Percentiles rank a stretch among this genome's conserved stretches.
Conservation (phyloP, 768 basidiomycete species). For the Mycena latifolia region DNA sequence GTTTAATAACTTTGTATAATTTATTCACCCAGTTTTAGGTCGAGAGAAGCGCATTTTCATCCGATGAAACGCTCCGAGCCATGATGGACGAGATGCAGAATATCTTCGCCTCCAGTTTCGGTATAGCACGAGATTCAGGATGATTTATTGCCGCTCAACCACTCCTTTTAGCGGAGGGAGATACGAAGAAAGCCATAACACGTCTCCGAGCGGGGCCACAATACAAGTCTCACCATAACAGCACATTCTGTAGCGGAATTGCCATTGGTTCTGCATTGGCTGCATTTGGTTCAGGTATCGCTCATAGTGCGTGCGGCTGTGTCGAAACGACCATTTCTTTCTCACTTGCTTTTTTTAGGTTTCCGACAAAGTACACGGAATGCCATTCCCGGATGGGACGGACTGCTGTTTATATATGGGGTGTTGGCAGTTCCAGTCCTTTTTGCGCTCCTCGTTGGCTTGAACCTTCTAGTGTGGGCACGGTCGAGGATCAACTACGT, state of each 20-base stretch:
- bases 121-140: slow-evolving; percentile 56
- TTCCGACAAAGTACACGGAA: slow-evolving; percentile 64
- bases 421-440: slow-evolving; percentile 79
- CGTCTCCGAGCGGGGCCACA: slow-evolving; percentile 68
- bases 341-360: slow-evolving; percentile 50
- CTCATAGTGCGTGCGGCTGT: slow-evolving; percentile 65
- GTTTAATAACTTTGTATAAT: not conserved
- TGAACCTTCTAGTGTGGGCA: slow-evolving; percentile 87
- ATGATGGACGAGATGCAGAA: slow-evolving; percentile 86
- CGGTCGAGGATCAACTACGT: slow-evolving; percentile 87
- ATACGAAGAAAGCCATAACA: slow-evolving; percentile 80
- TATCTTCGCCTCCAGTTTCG: slow-evolving; percentile 81
- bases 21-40: slow-evolving; percentile 56
- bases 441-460: slow-evolving; percentile 81
- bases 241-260: slow-evolving; percentile 80
- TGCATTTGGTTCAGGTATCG: slow-evolving; percentile 72
- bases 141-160: not conserved
- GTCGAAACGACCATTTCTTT: not conserved
- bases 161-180: slow-evolving; percentile 61
- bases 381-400: slow-evolving; percentile 77
- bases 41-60: slow-evolving; percentile 76
- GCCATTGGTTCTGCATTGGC: slow-evolving; percentile 80
- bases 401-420: slow-evolving; percentile 84
- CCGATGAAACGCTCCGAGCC: slow-evolving; percentile 66
- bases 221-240: slow-evolving; percentile 74